Base-by-base conservation (phyloP, 345 rosid species). In the Brassica rapa region DNA sequence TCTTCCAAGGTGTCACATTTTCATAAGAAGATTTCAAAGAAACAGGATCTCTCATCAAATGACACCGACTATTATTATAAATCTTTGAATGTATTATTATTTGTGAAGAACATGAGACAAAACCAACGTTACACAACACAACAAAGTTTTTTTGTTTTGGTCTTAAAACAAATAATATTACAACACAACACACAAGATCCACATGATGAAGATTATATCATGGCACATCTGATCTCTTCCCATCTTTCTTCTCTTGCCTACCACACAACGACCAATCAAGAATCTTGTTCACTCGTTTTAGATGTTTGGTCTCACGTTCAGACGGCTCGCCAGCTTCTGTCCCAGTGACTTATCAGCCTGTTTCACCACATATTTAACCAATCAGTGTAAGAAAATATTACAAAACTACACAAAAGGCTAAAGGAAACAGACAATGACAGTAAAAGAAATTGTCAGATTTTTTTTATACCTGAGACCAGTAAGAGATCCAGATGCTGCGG, bases 401-500 rank as follows among this genome's bases (percentile, higher is more conserved):
- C 11, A 23, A 14, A 60, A 57, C 30, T 19, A 69, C 24, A 59
- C 10, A 41, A 16, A 8, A 19, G 49, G 62, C 57, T 60, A 8
- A 4, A 8, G 14, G 15, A 73, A 68, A 68, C 3, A 62, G 73
- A 39, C 11, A 4, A 53, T 53, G 59, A 6, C 23, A 15, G 59
- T 15, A n/a, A 51, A 51, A 51, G 1, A n/a, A 51, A 51, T n/a
- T 1, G 3, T 53, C 19, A 61, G 56, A 66, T 14, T 29, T 12
- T 14, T 29, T 12, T 11, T 43, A 67, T 6, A 89, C 98, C 96
- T 89, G 91, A 72, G 89, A 77, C 90, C 92, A 93, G 86, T 88
- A 91, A 41, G 93, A 82, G 78, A 93, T 86, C 98, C 98, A 93
- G 82, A 93, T 91, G 68, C 87, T 77, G 70, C 90, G 86, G 72